Evolutionary conservation across 352 stramenopile species (phyloP), one percentile per base, ranked within the genome.

Genomic region (Phytopythium cucurbitacearum): DNA sequence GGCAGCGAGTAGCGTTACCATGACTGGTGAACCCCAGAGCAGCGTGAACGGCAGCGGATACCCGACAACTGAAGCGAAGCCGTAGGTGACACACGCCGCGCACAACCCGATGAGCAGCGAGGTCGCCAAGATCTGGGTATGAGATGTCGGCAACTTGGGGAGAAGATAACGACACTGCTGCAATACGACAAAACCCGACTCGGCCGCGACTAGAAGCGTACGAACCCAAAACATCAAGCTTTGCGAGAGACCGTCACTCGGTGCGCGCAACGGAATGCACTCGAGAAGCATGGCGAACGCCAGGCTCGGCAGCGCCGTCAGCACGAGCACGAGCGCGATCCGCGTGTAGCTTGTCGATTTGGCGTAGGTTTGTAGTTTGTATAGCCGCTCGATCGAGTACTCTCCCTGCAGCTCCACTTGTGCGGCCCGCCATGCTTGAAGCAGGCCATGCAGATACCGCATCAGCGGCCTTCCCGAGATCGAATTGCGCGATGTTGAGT

Each of bases 31-130:
- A 1, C 50, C 61, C 1, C 71, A 36, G 2, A 67, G 33, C 0
- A 71, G 21, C 12, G 55, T 57, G 46, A 81, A 81, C 6, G 73
- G 65, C 16, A 85, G 39, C 9, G 73, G 71, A 39, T 76, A 85
- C 3, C 68, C 73, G 21, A 78, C 59, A 3, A 54, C 36, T 10
- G 35, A n/a, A 0, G 69, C 48, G 40, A 76, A 60, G 12, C 54
- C 12, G n/a, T 67, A 53, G 51, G 71, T 67, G 5, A 62, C 62
- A 3, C 51, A 37, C 40, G 60, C 40, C 5, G 59, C 56, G 0
- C 57, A 41, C 1, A 57, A 53, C 32, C 57, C 72, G 0, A 60
- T 48, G 13, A 81, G 35, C 7, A n/a, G 45, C 10, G 40, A 62
- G 4, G 60, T 55, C 34, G 48, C 50, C 6, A 59, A 12, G 12